Percentiles rank a stretch among this genome's conserved stretches.
These are phyloP conservation scores for Aspergillus unguis DNA, from an alignment of 2,329 filamentous ascomycete species.

Conservation along the genomic window DNA sequence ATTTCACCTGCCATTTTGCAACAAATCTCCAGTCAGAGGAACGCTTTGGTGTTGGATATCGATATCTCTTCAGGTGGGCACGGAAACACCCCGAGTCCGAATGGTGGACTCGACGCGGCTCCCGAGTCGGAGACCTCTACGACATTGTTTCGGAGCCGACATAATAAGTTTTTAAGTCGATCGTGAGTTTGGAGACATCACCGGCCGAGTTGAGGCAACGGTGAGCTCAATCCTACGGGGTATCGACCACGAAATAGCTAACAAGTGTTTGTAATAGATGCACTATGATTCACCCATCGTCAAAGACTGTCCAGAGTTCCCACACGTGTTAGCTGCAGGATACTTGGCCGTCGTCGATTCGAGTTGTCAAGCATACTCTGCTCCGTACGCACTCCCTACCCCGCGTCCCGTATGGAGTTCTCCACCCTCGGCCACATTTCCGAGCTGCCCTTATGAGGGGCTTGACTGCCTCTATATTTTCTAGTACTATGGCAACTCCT, in stretches of 20 bases:
- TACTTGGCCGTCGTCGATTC: not conserved
- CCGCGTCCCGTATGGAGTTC: not conserved
- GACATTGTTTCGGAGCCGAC: too few relatives aligned
- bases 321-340: not conserved
- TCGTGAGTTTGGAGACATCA: too few relatives aligned
- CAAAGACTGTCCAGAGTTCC: not conserved
- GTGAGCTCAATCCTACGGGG: too few relatives aligned
- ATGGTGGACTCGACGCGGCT: too few relatives aligned
- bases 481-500: not conserved
- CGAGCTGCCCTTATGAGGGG: not conserved
- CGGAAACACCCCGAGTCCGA: too few relatives aligned
- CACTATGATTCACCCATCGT: not conserved
- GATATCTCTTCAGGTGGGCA: too few relatives aligned
- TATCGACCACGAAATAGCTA: not conserved
- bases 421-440: constrained; percentile 7
- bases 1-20: not conserved
- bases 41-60: too few relatives aligned
- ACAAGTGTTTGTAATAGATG: not conserved
- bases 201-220: too few relatives aligned
- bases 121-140: too few relatives aligned
- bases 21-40: too few relatives aligned
- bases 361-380: not conserved
- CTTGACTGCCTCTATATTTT: not conserved
- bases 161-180: too few relatives aligned
- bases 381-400: not conserved